Conservation (phyloP, 164 flowering plant genomes). For the Chimonanthus praecox region DNA sequence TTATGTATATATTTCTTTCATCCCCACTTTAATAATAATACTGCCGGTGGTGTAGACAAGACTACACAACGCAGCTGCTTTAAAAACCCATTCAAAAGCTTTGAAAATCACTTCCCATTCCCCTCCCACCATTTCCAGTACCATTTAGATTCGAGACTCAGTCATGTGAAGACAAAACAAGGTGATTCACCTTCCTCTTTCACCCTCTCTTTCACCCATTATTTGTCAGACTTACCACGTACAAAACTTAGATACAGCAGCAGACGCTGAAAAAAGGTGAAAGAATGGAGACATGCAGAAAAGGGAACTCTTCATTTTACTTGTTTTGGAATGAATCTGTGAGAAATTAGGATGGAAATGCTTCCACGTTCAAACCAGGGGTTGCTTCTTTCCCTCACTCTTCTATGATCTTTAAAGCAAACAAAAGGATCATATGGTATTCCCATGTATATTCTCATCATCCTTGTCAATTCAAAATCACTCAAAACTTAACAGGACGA, state of each 20-base stretch:
- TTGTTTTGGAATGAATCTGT: background rate
- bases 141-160: background rate
- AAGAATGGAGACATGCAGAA: background rate
- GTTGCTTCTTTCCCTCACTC: too few species aligned
- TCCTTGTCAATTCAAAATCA: too few species aligned
- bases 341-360: too few species aligned
- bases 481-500: too few species aligned
- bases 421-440: too few species aligned
- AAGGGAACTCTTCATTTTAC: background rate
- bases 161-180: background rate
- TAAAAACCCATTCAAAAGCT: constrained; percentile 6
- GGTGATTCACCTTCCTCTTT: constrained; percentile 3
- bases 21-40: constrained; percentile 21
- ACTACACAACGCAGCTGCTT: constrained; percentile 18
- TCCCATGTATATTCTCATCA: too few species aligned
- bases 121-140: background rate
- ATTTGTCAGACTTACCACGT: background rate
- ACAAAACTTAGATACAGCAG: background rate
- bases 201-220: background rate
- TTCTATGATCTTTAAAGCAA: too few species aligned
- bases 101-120: background rate
- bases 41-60: constrained; percentile 19
- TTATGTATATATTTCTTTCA: constrained; percentile 23
- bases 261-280: background rate
- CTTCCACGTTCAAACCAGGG: too few species aligned